phyloP scores from a whole-genome alignment of 768 basidiomycete species.

The Daedaleopsis sinensis region DNA sequence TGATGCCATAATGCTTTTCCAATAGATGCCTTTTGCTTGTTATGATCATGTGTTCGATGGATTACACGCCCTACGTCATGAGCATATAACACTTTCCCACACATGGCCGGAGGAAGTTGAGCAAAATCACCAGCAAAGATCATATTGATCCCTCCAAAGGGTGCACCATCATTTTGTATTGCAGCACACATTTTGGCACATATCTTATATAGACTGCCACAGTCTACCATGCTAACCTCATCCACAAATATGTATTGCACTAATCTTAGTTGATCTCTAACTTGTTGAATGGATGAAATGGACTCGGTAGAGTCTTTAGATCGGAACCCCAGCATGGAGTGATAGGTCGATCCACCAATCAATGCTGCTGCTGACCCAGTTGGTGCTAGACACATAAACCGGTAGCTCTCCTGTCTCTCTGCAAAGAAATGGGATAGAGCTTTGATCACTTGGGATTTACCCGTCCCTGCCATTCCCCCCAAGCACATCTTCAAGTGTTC shows the following conservation, averaged over 20 bases:
- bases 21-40: background rate
- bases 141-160: slow-evolving; percentile 43
- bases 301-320: background rate
- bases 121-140: slow-evolving; percentile 49
- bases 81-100: too few relatives aligned
- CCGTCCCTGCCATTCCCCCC: too few relatives aligned
- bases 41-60: too few relatives aligned
- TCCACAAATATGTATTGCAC: slow-evolving; percentile 45
- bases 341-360: slow-evolving; percentile 16
- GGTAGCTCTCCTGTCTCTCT: background rate
- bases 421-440: slow-evolving; percentile 13
- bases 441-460: slow-evolving; percentile 11
- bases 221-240: slow-evolving; percentile 30
- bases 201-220: slow-evolving; percentile 27
- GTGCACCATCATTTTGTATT: slow-evolving; percentile 13
- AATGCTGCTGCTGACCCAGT: slow-evolving; percentile 21
- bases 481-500: too few relatives aligned
- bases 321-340: slow-evolving; percentile 1
- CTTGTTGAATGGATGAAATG: background rate
- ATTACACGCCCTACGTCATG: too few relatives aligned
- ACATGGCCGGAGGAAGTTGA: too few relatives aligned
- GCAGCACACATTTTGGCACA: slow-evolving; percentile 27
- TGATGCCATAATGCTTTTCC: slow-evolving; percentile 25
- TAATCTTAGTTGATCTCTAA: slow-evolving; percentile 15
- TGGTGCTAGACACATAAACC: slow-evolving; percentile 14